Evolutionary conservation across 1,284 basidiomycete species (phyloP).

Genomic region (Fomitiporia mediterranea): DNA sequence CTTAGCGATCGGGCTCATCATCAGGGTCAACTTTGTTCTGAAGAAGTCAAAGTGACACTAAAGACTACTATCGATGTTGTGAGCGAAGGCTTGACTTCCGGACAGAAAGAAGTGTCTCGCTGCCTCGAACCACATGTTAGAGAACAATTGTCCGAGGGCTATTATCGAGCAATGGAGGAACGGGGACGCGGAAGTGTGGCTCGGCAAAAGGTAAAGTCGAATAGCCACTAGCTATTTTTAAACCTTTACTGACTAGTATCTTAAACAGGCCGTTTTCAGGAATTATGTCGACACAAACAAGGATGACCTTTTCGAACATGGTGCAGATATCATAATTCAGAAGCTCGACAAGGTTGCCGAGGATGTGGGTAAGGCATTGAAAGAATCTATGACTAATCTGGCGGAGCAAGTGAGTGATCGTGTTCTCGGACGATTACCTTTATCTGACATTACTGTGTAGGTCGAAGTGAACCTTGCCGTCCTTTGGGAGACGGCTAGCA

Average conservation of each 20-base stretch:
- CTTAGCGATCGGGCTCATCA: conserved; percentile 47
- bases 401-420: conserved; percentile 46
- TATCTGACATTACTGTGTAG: conserved; percentile 32
- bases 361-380: conserved; percentile 44
- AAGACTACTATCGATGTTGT: conserved; percentile 46
- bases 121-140: conserved; percentile 54
- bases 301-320: conserved; percentile 47
- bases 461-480: conserved; percentile 55
- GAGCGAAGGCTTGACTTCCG: conserved; percentile 42
- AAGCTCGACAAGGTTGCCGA: conserved; percentile 43
- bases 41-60: conserved; percentile 48
- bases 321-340: conserved; percentile 46
- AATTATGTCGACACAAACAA: conserved; percentile 40
- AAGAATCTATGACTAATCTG: conserved; percentile 42
- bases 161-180: conserved; percentile 49
- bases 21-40: conserved; percentile 47
- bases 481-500: conserved; percentile 51
- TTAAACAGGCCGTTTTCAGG: conserved; percentile 43
- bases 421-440: not conserved
- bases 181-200: conserved; percentile 51
- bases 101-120: conserved; percentile 58
- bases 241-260: not conserved
- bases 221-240: conserved; percentile 3
- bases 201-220: conserved; percentile 62
- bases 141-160: conserved; percentile 44